Conservation (phyloP, 345 rosid species). For the Durio zibethinus region DNA sequence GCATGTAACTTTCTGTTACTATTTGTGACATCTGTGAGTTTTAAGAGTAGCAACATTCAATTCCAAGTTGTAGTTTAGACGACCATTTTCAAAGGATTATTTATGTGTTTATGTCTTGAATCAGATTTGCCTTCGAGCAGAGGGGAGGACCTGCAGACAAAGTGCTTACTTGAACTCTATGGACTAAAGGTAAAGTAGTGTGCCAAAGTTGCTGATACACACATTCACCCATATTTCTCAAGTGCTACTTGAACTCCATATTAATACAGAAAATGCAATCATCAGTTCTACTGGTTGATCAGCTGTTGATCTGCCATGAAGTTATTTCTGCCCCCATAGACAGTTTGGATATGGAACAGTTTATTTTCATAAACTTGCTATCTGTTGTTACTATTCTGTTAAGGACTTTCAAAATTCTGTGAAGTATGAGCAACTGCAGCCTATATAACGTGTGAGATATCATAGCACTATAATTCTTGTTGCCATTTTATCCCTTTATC, state of each 20-base stretch:
- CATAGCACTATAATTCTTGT: too few species aligned
- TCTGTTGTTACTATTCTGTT: neutral
- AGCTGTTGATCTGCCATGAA: neutral
- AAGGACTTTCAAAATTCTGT: neutral
- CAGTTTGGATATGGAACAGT: neutral
- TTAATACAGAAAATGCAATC: neutral
- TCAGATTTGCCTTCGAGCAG: conserved; percentile 85
- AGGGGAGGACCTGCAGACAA: conserved; percentile 91
- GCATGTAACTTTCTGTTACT: neutral
- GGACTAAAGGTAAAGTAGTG: conserved; percentile 70
- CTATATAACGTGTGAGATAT: neutral
- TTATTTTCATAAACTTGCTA: neutral
- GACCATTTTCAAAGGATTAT: conserved; percentile 2
- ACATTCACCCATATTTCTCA: neutral
- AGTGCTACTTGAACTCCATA: neutral
- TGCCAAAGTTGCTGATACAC: conserved; percentile 1
- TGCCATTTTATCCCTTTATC: neutral
- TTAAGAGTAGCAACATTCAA: neutral
- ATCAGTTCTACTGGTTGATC: neutral
- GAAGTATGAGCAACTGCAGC: conserved; percentile 1
- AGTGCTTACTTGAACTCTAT: conserved; percentile 88
- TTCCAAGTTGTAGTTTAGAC: neutral
- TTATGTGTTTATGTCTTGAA: conserved; percentile 25
- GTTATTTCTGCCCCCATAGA: neutral
- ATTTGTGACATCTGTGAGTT: neutral